Conservation (phyloP, 305 asterid species). For the Fraxinus xanthoxyloides region DNA sequence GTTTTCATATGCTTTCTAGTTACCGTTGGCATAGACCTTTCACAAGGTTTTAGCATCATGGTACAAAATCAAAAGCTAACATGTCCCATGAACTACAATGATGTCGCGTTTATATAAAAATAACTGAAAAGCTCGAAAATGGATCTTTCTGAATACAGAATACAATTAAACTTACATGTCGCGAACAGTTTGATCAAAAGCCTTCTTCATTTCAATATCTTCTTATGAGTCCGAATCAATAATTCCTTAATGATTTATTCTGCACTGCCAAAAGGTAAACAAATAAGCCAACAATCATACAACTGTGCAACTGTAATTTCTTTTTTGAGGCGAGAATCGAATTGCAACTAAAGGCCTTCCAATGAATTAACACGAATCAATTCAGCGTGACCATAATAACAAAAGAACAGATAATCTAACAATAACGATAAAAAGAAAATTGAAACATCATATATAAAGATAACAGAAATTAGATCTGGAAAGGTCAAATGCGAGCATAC, state of each 20-base stretch:
- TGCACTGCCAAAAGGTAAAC: slow-evolving; percentile 25
- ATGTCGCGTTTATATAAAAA: neutral
- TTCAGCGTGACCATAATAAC: slow-evolving; percentile 4
- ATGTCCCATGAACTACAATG: neutral
- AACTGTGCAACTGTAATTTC: neutral
- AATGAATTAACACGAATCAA: slow-evolving; percentile 13
- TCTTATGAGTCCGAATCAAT: slow-evolving; percentile 37
- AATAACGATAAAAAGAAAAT: neutral
- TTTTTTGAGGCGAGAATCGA: neutral
- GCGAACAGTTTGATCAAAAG: slow-evolving; percentile 87
- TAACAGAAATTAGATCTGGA: neutral
- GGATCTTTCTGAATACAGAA: neutral
- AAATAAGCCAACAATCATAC: neutral
- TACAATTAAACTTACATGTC: slow-evolving; percentile 66
- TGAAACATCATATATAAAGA: neutral
- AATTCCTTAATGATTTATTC: slow-evolving; percentile 24
- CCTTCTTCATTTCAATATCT: slow-evolving; percentile 76
- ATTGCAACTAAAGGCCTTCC: neutral
- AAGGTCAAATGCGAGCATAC: neutral
- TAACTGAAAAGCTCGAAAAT: neutral
- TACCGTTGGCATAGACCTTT: neutral
- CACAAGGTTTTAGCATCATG: neutral
- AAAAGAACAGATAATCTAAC: slow-evolving; percentile 6
- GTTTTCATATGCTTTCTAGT: neutral
- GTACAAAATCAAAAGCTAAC: neutral